These are phyloP conservation scores for Fusarium sp. DNA, from an alignment of 2,329 filamentous ascomycete genomes.

Conservation along the genomic window DNA sequence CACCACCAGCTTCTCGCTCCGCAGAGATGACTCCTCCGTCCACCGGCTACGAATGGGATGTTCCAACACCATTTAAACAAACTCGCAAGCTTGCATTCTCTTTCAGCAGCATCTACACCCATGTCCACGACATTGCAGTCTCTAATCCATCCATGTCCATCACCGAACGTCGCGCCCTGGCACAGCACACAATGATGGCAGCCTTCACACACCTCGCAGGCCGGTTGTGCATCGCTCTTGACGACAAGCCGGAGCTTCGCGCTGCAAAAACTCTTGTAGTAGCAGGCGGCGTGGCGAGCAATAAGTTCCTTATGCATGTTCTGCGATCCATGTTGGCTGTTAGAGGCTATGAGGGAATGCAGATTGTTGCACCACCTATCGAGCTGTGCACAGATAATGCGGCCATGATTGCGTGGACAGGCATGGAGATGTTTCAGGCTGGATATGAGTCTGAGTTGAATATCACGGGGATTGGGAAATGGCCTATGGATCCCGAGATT, in stretches of 20 bases:
- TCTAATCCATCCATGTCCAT: conserved; percentile 59
- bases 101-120: conserved; percentile 76
- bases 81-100: conserved; percentile 74
- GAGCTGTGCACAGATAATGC: conserved; percentile 93
- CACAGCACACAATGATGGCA: conserved; percentile 79
- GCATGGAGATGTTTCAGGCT: conserved; percentile 88
- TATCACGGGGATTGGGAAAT: conserved; percentile 73
- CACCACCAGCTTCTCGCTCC: conserved; percentile 67
- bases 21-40: conserved; percentile 66
- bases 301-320: conserved; percentile 80
- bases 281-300: conserved; percentile 91
- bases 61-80: conserved; percentile 75
- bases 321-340: conserved; percentile 68
- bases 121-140: conserved; percentile 60
- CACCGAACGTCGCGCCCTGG: conserved; percentile 76
- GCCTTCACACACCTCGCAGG: conserved; percentile 89
- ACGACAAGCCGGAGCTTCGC: conserved; percentile 49
- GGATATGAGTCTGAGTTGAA: conserved; percentile 76
- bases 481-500: conserved; percentile 78
- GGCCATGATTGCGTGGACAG: conserved; percentile 97
- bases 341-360: conserved; percentile 73
- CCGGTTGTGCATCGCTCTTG: conserved; percentile 77
- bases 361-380: conserved; percentile 80
- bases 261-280: conserved; percentile 77
- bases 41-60: conserved; percentile 68